A percentile compares a stretch with the other conserved stretches of the same genome.
Evolutionary conservation across 768 basidiomycete species (phyloP).

Genomic region (Lentinula lateritia): DNA sequence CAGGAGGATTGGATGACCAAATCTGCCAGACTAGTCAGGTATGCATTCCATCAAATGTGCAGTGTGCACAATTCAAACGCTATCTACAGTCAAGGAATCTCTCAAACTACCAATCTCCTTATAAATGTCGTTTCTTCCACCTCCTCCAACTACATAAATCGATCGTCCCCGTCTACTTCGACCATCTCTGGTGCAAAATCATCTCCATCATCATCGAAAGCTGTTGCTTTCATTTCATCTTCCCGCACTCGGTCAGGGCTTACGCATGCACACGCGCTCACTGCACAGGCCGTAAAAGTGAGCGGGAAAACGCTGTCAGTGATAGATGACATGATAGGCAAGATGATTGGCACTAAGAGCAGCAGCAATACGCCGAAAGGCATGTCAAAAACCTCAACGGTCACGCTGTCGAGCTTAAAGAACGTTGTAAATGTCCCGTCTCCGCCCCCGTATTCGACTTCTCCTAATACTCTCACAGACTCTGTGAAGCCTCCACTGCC

Average conservation of each 20-base stretch:
- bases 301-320: slow-evolving; percentile 55
- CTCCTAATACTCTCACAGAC: slow-evolving; percentile 4
- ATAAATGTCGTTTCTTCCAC: slow-evolving; percentile 57
- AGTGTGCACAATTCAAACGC: not conserved
- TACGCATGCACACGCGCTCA: slow-evolving; percentile 55
- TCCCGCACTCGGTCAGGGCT: slow-evolving; percentile 55
- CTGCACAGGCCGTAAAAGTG: slow-evolving; percentile 61
- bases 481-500: slow-evolving; percentile 15
- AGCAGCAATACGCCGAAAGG: slow-evolving; percentile 17
- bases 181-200: slow-evolving; percentile 1
- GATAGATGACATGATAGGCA: slow-evolving; percentile 57
- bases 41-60: slow-evolving; percentile 12
- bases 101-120: slow-evolving; percentile 58
- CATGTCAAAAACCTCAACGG: slow-evolving; percentile 9
- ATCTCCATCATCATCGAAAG: slow-evolving; percentile 26
- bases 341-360: slow-evolving; percentile 44
- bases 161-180: slow-evolving; percentile 40
- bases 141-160: slow-evolving; percentile 54
- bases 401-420: not conserved
- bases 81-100: slow-evolving; percentile 54
- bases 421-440: not conserved
- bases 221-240: slow-evolving; percentile 55
- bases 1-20: slow-evolving; percentile 67
- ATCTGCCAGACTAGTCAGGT: slow-evolving; percentile 62
- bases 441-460: slow-evolving; percentile 9